These are phyloP conservation scores for Sarocladium strictum DNA, from an alignment of 2,329 filamentous ascomycete genomes.

Conservation along the genomic window DNA sequence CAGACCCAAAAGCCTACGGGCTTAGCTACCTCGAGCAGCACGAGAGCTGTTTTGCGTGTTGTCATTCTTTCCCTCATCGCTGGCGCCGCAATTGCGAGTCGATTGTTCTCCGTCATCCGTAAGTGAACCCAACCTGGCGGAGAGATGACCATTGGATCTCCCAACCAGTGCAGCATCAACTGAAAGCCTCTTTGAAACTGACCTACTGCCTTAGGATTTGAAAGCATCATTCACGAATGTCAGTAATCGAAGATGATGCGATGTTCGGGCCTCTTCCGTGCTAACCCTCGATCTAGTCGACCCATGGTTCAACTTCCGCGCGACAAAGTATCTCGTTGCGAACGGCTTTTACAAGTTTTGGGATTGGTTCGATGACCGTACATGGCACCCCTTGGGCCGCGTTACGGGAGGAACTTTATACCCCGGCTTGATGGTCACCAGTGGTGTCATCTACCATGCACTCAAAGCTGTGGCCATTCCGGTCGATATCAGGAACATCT, in stretches of 20 bases:
- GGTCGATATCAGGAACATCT: conserved; percentile 98
- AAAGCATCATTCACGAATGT: conserved; percentile 99
- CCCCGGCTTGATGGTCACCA: conserved; percentile 98
- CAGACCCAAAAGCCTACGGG: conserved; percentile 51
- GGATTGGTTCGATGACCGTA: conserved; percentile 99
- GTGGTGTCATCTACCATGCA: conserved; percentile 90
- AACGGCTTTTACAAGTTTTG: conserved; percentile 99
- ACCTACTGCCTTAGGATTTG: conserved; percentile 62
- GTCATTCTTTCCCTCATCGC: conserved; percentile 90
- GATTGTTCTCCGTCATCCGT: conserved; percentile 98
- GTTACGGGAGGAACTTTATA: conserved; percentile 99
- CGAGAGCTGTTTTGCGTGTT: conserved; percentile 77
- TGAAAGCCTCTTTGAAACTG: neutral
- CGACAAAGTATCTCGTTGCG: conserved; percentile 93
- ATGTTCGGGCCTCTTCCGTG: conserved; percentile 11
- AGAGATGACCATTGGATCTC: neutral
- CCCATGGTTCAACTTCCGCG: conserved; percentile 99
- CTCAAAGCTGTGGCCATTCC: conserved; percentile 84
- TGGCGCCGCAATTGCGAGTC: conserved; percentile 82
- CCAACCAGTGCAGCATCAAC: neutral
- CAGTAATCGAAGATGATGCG: conserved; percentile 34
- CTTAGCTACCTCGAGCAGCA: conserved; percentile 74
- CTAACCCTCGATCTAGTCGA: conserved; percentile 61
- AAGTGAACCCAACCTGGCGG: conserved; percentile 34
- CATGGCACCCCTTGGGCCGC: conserved; percentile 97